Conservation (phyloP, 805 yeast species). For the Nadsonia fulvescens region DNA sequence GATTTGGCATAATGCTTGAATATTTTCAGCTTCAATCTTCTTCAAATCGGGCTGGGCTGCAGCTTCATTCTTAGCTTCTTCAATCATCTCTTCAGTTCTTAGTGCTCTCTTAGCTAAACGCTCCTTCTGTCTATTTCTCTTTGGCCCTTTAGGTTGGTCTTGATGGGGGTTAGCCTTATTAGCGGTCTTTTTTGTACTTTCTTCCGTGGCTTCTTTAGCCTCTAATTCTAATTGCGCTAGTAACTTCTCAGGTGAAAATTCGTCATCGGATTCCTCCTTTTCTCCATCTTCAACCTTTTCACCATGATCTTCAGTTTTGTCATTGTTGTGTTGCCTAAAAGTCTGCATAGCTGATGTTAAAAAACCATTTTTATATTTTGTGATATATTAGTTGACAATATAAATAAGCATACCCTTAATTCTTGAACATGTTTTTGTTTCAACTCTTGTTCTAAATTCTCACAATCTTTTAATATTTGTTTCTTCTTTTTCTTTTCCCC, state of each 20-base stretch:
- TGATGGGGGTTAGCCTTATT: conserved; percentile 1
- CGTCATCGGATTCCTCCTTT: conserved; percentile 26
- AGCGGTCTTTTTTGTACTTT: conserved; percentile 6
- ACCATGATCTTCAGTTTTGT: conserved; percentile 1
- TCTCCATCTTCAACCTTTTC: conserved; percentile 10
- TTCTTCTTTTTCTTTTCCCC: conserved; percentile 40
- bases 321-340: too few relatives aligned
- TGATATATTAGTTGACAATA: background rate
- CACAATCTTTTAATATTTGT: conserved; percentile 41
- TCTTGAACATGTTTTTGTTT: conserved; percentile 39
- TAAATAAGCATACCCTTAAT: conserved; percentile 14
- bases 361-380: too few relatives aligned
- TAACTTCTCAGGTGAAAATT: conserved; percentile 47
- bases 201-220: conserved; percentile 13
- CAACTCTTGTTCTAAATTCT: conserved; percentile 38
- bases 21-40: conserved; percentile 50
- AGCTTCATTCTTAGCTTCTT: conserved; percentile 61
- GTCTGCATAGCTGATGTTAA: too few relatives aligned
- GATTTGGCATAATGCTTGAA: conserved; percentile 33
- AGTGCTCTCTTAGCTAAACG: conserved; percentile 61
- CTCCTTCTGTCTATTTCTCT: conserved; percentile 73
- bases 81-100: conserved; percentile 39
- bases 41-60: conserved; percentile 45
- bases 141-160: conserved; percentile 13
- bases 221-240: conserved; percentile 39